Evolutionary conservation across 331 rosid species (phyloP).

Genomic region (Saraca asoca): DNA sequence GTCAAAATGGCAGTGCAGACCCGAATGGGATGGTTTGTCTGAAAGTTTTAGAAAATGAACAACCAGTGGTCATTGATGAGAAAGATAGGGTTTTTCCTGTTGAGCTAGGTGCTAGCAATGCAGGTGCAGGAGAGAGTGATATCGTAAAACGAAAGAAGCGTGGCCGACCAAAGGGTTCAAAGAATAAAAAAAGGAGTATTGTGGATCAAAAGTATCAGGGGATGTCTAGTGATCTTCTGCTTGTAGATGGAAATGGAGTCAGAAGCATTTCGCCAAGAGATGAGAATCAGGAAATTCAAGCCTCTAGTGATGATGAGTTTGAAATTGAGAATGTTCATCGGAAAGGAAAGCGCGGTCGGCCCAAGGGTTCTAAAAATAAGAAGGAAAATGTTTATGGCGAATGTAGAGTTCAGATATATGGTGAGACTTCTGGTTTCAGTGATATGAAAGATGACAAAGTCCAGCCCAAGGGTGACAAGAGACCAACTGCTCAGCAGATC

Average conservation of each 20-base stretch:
- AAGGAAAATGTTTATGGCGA: slow-evolving; percentile 32
- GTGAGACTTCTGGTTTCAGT: slow-evolving; percentile 17
- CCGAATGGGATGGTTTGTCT: slow-evolving; percentile 4
- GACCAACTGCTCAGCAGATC: background rate
- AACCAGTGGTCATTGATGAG: background rate
- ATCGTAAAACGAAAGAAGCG: slow-evolving; percentile 32
- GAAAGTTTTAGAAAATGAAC: slow-evolving; percentile 10
- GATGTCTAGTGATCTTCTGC: background rate
- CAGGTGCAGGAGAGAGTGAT: slow-evolving; percentile 9
- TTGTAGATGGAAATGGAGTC: background rate
- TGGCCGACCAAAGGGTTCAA: slow-evolving; percentile 47
- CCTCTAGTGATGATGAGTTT: slow-evolving; percentile 30
- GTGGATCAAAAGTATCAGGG: slow-evolving; percentile 25
- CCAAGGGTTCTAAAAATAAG: slow-evolving; percentile 46
- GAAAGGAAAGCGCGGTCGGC: slow-evolving; percentile 38
- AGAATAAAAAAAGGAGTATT: too few relatives aligned
- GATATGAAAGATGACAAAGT: background rate
- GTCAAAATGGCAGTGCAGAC: slow-evolving; percentile 29
- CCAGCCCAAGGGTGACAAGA: background rate
- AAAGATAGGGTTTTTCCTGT: background rate
- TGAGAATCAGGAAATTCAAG: slow-evolving; percentile 26
- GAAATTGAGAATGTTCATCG: slow-evolving; percentile 16
- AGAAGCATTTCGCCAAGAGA: background rate
- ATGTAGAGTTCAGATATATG: slow-evolving; percentile 20
- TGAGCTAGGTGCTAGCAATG: slow-evolving; percentile 18